Evolutionary conservation across 352 stramenopile genomes (phyloP).

Genomic region (Pythium insidiosum): DNA sequence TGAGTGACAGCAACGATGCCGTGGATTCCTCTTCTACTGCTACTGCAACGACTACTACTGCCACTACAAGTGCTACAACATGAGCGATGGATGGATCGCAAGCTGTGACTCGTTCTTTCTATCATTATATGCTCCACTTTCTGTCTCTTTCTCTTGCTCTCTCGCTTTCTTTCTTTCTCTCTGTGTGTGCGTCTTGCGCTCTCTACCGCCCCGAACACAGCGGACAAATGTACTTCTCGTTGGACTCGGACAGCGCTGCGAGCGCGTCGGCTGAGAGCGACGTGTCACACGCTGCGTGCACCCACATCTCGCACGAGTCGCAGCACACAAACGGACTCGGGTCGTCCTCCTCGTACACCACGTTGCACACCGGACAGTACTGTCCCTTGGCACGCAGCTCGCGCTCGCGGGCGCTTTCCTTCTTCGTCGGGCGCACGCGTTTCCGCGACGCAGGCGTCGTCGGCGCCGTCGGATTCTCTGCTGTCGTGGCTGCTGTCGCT

Average conservation of each 20-base stretch:
- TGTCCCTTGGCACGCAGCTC: conserved; percentile 72
- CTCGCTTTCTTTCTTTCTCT: no score
- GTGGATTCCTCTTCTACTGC: no score
- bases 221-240: conserved; percentile 83
- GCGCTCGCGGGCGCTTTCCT: conserved; percentile 57
- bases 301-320: conserved; percentile 85
- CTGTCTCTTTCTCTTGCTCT: no score
- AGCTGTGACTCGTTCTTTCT: no score
- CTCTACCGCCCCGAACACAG: conserved; percentile 43
- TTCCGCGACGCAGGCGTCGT: conserved; percentile 29
- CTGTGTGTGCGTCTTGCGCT: no score
- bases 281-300: conserved; percentile 67
- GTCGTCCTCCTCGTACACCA: conserved; percentile 82
- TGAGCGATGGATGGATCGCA: no score
- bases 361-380: conserved; percentile 84
- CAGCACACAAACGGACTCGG: conserved; percentile 82
- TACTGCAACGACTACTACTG: no score
- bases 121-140: no score
- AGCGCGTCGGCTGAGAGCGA: conserved; percentile 62
- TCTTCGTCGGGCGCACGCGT: conserved; percentile 39
- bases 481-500: conserved; percentile 4
- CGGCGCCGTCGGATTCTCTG: no score
- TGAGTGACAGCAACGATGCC: not conserved
- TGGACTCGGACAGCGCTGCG: conserved; percentile 49
- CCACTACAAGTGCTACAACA: no score